phyloP scores from a whole-genome alignment of 2,329 filamentous ascomycete genomes.

The Xylariaceae sp. region DNA sequence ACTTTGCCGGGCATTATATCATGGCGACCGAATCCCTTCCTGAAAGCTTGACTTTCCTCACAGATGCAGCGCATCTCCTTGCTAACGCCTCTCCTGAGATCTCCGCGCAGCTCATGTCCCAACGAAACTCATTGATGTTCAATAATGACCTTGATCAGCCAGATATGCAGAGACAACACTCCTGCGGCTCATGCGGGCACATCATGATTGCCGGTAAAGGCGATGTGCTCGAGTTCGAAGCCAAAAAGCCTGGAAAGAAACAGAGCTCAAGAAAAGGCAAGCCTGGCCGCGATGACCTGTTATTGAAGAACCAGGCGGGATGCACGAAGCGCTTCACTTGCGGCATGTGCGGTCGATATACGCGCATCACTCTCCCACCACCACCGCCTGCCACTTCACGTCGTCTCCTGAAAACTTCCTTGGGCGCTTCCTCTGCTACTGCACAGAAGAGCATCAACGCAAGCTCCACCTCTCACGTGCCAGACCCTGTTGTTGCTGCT shows the following conservation, averaged over 20 bases:
- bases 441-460: slow-evolving; percentile 1
- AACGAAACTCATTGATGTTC: slow-evolving; percentile 45
- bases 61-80: slow-evolving; percentile 56
- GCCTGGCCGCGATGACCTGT: neutral
- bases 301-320: slow-evolving; percentile 1
- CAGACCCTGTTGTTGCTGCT: slow-evolving; percentile 18
- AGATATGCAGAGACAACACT: slow-evolving; percentile 48
- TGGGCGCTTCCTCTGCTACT: neutral
- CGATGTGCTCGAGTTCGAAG: slow-evolving; percentile 35
- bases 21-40: slow-evolving; percentile 22
- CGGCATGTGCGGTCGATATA: slow-evolving; percentile 40
- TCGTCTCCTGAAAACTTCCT: neutral
- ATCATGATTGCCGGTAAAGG: slow-evolving; percentile 52
- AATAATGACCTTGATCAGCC: slow-evolving; percentile 39
- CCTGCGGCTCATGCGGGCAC: slow-evolving; percentile 57
- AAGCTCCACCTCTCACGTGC: neutral
- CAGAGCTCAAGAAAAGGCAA: slow-evolving; percentile 9
- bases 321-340: slow-evolving; percentile 40
- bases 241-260: slow-evolving; percentile 42
- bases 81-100: slow-evolving; percentile 47
- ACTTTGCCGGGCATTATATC: neutral
- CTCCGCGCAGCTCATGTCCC: slow-evolving; percentile 56
- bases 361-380: slow-evolving; percentile 35
- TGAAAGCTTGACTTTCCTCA: slow-evolving; percentile 40
- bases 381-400: slow-evolving; percentile 24